Evolutionary conservation across 2,329 filamentous ascomycete genomes (phyloP).

Genomic region (Coniosporium tulheliwenetii): DNA sequence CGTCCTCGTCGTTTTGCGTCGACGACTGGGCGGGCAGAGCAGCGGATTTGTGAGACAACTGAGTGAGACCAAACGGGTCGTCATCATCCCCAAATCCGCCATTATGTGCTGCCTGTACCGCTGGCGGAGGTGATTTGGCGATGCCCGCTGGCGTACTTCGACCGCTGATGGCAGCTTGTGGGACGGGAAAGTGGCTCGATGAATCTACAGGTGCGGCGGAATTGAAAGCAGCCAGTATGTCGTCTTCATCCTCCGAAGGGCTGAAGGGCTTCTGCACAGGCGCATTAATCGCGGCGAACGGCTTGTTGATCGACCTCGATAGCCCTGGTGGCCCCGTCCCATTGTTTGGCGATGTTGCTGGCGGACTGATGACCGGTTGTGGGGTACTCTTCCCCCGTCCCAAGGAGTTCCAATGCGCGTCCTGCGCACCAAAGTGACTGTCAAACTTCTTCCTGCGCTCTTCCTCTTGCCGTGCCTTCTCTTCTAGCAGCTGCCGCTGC

Average conservation of each 20-base stretch:
- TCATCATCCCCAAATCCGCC: conserved; percentile 45
- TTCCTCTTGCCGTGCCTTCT: conserved; percentile 61
- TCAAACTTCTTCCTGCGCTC: conserved; percentile 58
- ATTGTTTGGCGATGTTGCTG: conserved; percentile 21
- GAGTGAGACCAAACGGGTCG: conserved; percentile 71
- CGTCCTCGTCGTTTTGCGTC: conserved; percentile 35
- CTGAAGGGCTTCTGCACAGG: conserved; percentile 2
- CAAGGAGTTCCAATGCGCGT: conserved; percentile 57
- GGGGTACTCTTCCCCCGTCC: conserved; percentile 37
- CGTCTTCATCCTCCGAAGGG: conserved; percentile 34
- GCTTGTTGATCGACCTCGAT: too few species aligned
- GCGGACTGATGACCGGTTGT: conserved; percentile 25
- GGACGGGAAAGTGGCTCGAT: conserved; percentile 42
- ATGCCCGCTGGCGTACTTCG: too few species aligned
- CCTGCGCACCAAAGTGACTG: conserved; percentile 53
- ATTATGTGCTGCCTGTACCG: neutral
- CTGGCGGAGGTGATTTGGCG: too few species aligned
- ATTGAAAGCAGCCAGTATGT: conserved; percentile 46
- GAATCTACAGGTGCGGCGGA: conserved; percentile 41
- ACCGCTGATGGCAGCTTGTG: conserved; percentile 1
- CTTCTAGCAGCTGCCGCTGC: conserved; percentile 58
- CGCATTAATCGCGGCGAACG: conserved; percentile 20
- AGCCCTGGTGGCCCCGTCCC: conserved; percentile 4
- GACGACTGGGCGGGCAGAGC: conserved; percentile 7
- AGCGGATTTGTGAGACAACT: conserved; percentile 34